Percentiles rank a stretch among this genome's conserved stretches.
Conservation (phyloP, 345 rosid genomes). For the Salix dunnii region DNA sequence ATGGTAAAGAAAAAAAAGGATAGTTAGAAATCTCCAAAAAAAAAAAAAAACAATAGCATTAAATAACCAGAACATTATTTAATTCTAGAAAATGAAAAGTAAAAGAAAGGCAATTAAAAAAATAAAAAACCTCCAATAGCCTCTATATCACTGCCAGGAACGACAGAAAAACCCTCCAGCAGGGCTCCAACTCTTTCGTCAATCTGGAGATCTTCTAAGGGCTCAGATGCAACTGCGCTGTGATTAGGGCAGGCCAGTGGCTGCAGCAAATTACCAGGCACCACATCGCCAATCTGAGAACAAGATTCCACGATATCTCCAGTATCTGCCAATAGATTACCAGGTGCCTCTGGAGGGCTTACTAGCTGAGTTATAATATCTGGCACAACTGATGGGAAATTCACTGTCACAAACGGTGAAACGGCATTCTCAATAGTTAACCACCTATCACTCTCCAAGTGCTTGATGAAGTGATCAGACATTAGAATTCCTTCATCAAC, state of each 20-base stretch:
- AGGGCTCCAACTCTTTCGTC: constrained; percentile 71
- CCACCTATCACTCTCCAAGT: constrained; percentile 85
- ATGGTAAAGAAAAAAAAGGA: constrained; percentile 10
- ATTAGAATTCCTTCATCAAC: constrained; percentile 75
- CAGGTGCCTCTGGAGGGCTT: constrained; percentile 95
- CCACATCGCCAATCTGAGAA: constrained; percentile 34
- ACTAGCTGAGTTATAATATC: constrained; percentile 70
- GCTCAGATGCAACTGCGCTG: constrained; percentile 27
- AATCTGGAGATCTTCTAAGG: constrained; percentile 54
- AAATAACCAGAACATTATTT: neutral
- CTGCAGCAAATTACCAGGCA: constrained; percentile 9
- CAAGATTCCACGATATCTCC: constrained; percentile 43
- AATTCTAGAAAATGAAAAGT: neutral
- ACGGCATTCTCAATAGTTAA: constrained; percentile 92
- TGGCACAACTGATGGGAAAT: constrained; percentile 56
- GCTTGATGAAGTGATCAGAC: constrained; percentile 91
- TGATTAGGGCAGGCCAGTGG: constrained; percentile 18
- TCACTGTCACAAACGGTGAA: constrained; percentile 61
- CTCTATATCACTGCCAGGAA: constrained; percentile 82
- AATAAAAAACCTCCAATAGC: constrained; percentile 57
- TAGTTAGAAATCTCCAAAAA: neutral
- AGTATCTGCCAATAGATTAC: constrained; percentile 69
- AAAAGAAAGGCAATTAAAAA: neutral
- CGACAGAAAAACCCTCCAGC: constrained; percentile 57
- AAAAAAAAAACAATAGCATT: constrained; percentile 6